Conservation (phyloP, 1,284 basidiomycete genomes). For the Phellopilus nigrolimitatus region DNA sequence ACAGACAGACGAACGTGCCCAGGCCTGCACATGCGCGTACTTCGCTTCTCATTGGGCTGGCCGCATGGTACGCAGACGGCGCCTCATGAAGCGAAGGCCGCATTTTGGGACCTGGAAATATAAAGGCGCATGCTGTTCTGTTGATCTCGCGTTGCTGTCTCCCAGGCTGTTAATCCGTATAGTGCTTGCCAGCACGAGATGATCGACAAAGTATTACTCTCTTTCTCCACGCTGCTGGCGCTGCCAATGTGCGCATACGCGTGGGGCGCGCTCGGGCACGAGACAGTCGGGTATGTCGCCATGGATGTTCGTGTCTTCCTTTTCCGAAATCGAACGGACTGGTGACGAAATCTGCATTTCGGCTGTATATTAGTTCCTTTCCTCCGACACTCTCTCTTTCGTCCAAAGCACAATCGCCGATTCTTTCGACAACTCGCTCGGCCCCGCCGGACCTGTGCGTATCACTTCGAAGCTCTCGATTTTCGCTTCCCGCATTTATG, state of each 20-base stretch:
- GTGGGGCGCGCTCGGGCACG: slow-evolving; percentile 41
- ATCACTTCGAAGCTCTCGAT: neutral
- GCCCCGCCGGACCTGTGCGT: slow-evolving; percentile 41
- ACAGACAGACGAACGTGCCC: neutral
- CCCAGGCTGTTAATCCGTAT: too few relatives aligned
- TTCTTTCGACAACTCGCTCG: slow-evolving; percentile 39
- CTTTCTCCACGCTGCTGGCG: neutral
- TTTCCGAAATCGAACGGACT: too few relatives aligned
- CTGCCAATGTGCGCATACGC: slow-evolving; percentile 21
- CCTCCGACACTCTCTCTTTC: slow-evolving; percentile 39
- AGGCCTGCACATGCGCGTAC: neutral
- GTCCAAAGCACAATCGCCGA: slow-evolving; percentile 41
- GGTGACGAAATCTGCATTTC: slow-evolving; percentile 30
- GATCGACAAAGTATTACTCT: neutral
- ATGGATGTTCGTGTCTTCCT: slow-evolving; percentile 9
- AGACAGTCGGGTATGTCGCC: slow-evolving; percentile 34
- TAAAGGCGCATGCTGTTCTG: too few relatives aligned
- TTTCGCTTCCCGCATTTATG: neutral
- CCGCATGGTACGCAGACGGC: neutral
- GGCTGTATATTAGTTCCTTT: slow-evolving; percentile 35
- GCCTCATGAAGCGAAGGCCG: too few relatives aligned
- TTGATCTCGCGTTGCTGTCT: too few relatives aligned
- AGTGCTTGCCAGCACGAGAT: too few relatives aligned
- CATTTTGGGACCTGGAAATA: too few relatives aligned
- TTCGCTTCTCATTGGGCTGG: neutral